Evolutionary conservation across 2,329 filamentous ascomycete species (phyloP).

Genomic region (Diplodia seriata): DNA sequence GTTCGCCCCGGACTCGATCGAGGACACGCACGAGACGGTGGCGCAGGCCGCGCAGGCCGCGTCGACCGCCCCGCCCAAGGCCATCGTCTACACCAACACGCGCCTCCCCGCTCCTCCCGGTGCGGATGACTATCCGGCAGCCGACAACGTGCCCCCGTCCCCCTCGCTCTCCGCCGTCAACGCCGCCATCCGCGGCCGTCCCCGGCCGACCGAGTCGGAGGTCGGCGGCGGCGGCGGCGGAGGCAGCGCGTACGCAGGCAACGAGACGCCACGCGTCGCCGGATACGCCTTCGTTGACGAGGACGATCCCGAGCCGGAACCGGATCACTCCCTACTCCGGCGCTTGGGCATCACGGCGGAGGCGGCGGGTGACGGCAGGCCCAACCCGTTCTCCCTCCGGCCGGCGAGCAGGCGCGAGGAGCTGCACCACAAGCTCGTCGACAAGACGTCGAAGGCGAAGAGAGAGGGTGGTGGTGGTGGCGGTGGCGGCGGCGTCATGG

Average conservation of each 20-base stretch:
- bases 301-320: constrained; percentile 60
- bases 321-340: constrained; percentile 75
- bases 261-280: constrained; percentile 87
- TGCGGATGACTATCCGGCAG: neutral
- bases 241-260: constrained; percentile 58
- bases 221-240: neutral
- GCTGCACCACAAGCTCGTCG: constrained; percentile 85
- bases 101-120: constrained; percentile 65
- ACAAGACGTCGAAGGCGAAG: constrained; percentile 47
- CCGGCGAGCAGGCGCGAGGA: constrained; percentile 78
- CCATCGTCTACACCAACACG: constrained; percentile 83
- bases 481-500: neutral
- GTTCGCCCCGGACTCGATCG: constrained; percentile 75
- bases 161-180: constrained; percentile 83
- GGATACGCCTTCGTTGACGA: constrained; percentile 86
- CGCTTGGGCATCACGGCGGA: constrained; percentile 59
- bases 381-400: constrained; percentile 79
- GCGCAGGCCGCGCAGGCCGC: constrained; percentile 71
- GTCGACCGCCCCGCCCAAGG: constrained; percentile 77
- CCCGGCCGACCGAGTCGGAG: constrained; percentile 53
- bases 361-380: neutral
- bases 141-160: constrained; percentile 64
- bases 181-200: constrained; percentile 80
- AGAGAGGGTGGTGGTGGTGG: neutral
- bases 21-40: constrained; percentile 63